Percentiles rank a stretch among this genome's conserved stretches.
These are phyloP conservation scores for Entophlyctis luteolus DNA, from an alignment of 192 early-diverging fungal species.

Conservation along the genomic window DNA sequence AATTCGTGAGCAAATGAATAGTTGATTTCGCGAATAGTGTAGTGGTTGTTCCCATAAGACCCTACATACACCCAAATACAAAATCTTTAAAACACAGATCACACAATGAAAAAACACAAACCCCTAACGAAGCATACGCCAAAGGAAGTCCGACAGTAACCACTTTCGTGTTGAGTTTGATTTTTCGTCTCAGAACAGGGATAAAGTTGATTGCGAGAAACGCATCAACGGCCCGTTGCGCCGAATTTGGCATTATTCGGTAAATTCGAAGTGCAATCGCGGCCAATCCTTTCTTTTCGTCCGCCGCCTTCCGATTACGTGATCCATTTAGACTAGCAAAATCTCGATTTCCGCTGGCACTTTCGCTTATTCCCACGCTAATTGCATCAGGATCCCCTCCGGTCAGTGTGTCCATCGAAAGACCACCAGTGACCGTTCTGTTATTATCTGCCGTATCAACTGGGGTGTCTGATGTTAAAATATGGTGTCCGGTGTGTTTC, in stretches of 20 bases:
- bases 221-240: background rate
- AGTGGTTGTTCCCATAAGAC: slow-evolving; percentile 72
- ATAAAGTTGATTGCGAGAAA: slow-evolving; percentile 24
- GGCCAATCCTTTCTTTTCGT: background rate
- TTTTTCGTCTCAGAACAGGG: slow-evolving; percentile 42
- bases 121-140: slow-evolving; percentile 68
- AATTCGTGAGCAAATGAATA: slow-evolving; percentile 64
- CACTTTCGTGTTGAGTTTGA: slow-evolving; percentile 39
- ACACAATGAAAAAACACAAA: slow-evolving; percentile 21
- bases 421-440: too few relatives aligned
- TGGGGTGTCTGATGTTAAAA: too few relatives aligned
- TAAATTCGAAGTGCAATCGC: slow-evolving; percentile 5
- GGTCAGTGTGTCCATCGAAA: too few relatives aligned
- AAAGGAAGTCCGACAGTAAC: slow-evolving; percentile 64
- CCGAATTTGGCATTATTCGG: background rate
- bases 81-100: background rate
- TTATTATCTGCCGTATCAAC: too few relatives aligned
- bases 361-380: too few relatives aligned
- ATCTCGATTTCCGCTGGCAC: too few relatives aligned
- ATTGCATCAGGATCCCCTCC: too few relatives aligned
- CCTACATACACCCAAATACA: slow-evolving; percentile 27
- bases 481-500: too few relatives aligned
- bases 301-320: background rate
- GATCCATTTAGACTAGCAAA: too few relatives aligned
- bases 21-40: slow-evolving; percentile 74